phyloP scores from a whole-genome alignment of 2,329 filamentous ascomycete genomes.

The Boeremia exigua region DNA sequence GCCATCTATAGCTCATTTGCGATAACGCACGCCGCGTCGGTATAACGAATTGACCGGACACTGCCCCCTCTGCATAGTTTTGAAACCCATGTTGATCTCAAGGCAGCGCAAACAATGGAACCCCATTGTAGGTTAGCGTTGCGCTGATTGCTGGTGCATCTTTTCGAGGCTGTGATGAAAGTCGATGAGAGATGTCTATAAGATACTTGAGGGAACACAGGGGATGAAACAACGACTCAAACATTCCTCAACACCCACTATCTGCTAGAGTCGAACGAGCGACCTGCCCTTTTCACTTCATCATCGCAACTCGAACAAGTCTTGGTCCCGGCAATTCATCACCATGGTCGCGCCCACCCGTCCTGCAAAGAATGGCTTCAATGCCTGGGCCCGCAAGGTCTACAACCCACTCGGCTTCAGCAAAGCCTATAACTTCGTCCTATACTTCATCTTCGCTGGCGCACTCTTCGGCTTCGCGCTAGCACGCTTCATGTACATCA shows the following conservation, averaged over 20 bases:
- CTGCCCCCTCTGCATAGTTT: neutral
- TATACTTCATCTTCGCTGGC: slow-evolving; percentile 50
- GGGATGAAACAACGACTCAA: neutral
- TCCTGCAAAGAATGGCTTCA: slow-evolving; percentile 17
- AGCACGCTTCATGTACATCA: slow-evolving; percentile 57
- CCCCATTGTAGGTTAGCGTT: slow-evolving; percentile 5
- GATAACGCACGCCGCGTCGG: too few relatives aligned
- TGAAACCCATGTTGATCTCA: neutral
- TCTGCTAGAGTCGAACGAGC: too few relatives aligned
- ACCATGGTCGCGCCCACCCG: slow-evolving; percentile 1
- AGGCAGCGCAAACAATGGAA: slow-evolving; percentile 4
- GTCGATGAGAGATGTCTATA: neutral
- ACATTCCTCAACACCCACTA: neutral
- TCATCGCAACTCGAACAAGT: neutral
- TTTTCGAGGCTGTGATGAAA: neutral
- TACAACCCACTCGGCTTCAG: slow-evolving; percentile 59
- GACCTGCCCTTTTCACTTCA: too few relatives aligned
- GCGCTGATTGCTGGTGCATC: neutral
- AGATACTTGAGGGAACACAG: neutral
- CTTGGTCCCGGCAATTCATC: neutral
- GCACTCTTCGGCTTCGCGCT: slow-evolving; percentile 50
- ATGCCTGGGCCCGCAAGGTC: slow-evolving; percentile 20
- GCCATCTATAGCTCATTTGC: too few relatives aligned
- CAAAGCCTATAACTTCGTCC: slow-evolving; percentile 63
- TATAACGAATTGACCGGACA: too few relatives aligned